Percentiles rank a stretch among this genome's conserved stretches.
Evolutionary conservation across 345 rosid species (phyloP).

Genomic region (Pugionium dolabratum): DNA sequence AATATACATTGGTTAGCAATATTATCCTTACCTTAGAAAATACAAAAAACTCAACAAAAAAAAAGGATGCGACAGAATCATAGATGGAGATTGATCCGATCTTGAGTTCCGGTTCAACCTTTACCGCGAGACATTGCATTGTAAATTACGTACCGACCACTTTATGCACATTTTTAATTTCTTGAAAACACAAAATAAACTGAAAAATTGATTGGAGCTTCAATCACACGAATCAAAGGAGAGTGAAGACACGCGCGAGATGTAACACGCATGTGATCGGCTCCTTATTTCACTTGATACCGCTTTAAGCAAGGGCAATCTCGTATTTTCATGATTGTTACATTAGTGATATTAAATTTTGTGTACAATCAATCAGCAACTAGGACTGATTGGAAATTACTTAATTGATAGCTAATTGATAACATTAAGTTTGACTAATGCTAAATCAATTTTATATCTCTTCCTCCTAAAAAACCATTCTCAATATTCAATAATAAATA

Average conservation of each 20-base stretch:
- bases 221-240: conserved; percentile 7
- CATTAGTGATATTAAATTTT: too few relatives aligned
- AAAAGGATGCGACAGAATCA: conserved; percentile 26
- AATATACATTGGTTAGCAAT: too few relatives aligned
- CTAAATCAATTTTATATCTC: too few relatives aligned
- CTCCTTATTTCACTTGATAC: conserved; percentile 23
- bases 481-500: too few relatives aligned
- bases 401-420: too few relatives aligned
- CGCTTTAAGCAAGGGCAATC: conserved; percentile 23
- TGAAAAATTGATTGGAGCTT: not conserved
- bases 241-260: conserved; percentile 18
- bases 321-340: too few relatives aligned
- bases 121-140: conserved; percentile 31
- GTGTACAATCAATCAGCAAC: too few relatives aligned
- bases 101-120: conserved; percentile 31
- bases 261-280: conserved; percentile 21
- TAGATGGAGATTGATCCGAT: conserved; percentile 14
- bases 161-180: conserved; percentile 4
- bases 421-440: too few relatives aligned
- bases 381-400: too few relatives aligned
- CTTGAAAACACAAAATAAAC: conserved; percentile 2
- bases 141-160: conserved; percentile 14
- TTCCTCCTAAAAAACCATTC: too few relatives aligned
- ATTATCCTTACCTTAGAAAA: too few relatives aligned
- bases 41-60: not conserved